Conservation (phyloP, 1,284 basidiomycete genomes). For the Leccinum pachyderme region DNA sequence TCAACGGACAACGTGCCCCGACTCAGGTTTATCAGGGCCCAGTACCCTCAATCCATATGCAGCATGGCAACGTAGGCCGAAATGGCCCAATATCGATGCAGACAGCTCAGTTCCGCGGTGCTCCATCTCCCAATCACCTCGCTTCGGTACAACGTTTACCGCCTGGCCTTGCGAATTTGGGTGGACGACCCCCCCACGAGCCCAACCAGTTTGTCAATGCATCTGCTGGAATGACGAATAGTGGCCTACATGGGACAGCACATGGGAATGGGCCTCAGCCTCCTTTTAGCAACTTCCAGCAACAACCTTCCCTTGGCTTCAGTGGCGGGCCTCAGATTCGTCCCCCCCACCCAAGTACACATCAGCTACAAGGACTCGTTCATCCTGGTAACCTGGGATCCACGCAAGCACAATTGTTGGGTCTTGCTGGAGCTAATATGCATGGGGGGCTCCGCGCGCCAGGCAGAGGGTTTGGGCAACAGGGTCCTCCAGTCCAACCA, state of each 20-base stretch:
- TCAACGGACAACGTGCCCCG: slow-evolving; percentile 55
- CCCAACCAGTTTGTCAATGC: slow-evolving; percentile 62
- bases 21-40: slow-evolving; percentile 56
- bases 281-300: slow-evolving; percentile 52
- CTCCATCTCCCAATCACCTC: slow-evolving; percentile 59
- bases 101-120: slow-evolving; percentile 64
- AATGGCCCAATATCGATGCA: slow-evolving; percentile 58
- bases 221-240: slow-evolving; percentile 45
- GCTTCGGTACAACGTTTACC: slow-evolving; percentile 62
- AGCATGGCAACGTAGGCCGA: slow-evolving; percentile 47
- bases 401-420: slow-evolving; percentile 42
- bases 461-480: slow-evolving; percentile 50
- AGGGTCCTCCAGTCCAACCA: slow-evolving; percentile 44
- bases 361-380: slow-evolving; percentile 50
- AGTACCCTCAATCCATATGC: slow-evolving; percentile 48
- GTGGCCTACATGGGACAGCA: slow-evolving; percentile 44
- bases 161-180: slow-evolving; percentile 79
- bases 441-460: slow-evolving; percentile 42
- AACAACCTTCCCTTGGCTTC: slow-evolving; percentile 42
- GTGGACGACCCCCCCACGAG: slow-evolving; percentile 76
- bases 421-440: slow-evolving; percentile 41
- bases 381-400: slow-evolving; percentile 53
- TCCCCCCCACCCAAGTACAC: slow-evolving; percentile 45
- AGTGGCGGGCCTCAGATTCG: slow-evolving; percentile 51
- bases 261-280: slow-evolving; percentile 50